phyloP scores from a whole-genome alignment of 1,284 basidiomycete species.

The Prillingera fragicola region DNA sequence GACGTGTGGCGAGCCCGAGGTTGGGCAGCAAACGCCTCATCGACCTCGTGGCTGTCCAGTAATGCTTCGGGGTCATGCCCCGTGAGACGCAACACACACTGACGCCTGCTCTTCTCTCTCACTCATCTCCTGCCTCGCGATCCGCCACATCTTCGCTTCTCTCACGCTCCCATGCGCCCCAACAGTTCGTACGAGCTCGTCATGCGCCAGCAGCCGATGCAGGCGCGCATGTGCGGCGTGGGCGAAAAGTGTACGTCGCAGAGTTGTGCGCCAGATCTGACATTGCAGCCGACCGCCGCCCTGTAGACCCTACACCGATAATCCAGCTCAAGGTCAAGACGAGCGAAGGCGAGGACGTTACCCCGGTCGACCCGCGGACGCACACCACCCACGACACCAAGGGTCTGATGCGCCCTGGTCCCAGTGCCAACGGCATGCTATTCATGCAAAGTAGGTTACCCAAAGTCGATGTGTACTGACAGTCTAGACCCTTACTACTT shows the following conservation, averaged over 20 bases:
- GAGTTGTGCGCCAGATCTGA: conserved; percentile 4
- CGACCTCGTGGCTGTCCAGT: background rate
- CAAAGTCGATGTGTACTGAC: background rate
- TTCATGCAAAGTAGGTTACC: conserved; percentile 44
- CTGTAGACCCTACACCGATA: conserved; percentile 93
- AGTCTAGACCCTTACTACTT: conserved; percentile 86
- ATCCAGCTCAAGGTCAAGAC: conserved; percentile 87
- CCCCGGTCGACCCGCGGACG: conserved; percentile 14
- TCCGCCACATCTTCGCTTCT: background rate
- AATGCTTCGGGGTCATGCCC: background rate
- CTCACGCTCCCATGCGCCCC: background rate
- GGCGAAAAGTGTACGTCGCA: conserved; percentile 67
- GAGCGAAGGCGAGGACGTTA: conserved; percentile 51
- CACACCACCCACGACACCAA: conserved; percentile 6
- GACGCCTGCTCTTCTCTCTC: background rate
- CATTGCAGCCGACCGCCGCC: conserved; percentile 74
- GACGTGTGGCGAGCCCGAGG: background rate
- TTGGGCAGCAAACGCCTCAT: conserved; percentile 8
- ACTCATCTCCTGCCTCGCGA: background rate
- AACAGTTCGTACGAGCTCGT: conserved; percentile 72
- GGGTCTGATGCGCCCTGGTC: conserved; percentile 15
- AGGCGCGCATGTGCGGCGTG: conserved; percentile 83
- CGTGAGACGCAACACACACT: background rate
- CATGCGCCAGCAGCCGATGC: conserved; percentile 79
- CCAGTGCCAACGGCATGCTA: conserved; percentile 25